Evolutionary conservation across 1,284 basidiomycete genomes (phyloP), one percentile per base, ranked within the genome.

Genomic region (Heliocybe sulcata): DNA sequence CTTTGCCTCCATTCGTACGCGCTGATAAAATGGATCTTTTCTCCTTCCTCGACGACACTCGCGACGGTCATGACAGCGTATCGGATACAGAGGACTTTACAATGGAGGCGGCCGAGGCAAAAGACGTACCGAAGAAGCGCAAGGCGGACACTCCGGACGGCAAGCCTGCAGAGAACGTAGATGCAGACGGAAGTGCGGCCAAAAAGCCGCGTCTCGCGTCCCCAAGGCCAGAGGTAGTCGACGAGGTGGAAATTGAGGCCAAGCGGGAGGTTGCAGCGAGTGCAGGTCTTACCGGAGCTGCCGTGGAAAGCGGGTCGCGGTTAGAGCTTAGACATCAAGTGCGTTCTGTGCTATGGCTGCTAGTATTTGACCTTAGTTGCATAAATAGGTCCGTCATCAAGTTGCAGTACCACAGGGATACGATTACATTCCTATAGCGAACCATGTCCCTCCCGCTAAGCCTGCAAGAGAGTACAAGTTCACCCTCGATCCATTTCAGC

Each of bases 401-500:
- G 97, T 99, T 51, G 94, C 94, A 1, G 84, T 99, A 10, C 97
- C 97, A 8, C 90, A 93, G 25, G 86, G 87, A 49, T 99, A 94
- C 69, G 85, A 87, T 61, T 99, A 99, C 71, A 71, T 90, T 45
- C 92, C 96, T 1, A 96, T 99, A 59, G 85, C 91, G 14, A 80
- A 92, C 67, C 96, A 99, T 70, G 81, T 92, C n/a, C 90, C 95
- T 25, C 89, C 91, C 27, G 81, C 88, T 55, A 94, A 96, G 64
- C 94, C 96, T 0, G 94, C 87, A 35, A 82, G 93, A 55, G 85
- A 89, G 66, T 99, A 98, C 79, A 93, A 94, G 59, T 99, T 99
- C 76, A 89, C 86, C 51, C 81, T 99, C 55, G 97, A 99, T 74
- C 97, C 97, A 22, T 99, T 99, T 77, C 97, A 99, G 69, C 82